These are phyloP conservation scores for Testicularia cyperi DNA, from an alignment of 1,284 basidiomycete species.

Conservation along the genomic window DNA sequence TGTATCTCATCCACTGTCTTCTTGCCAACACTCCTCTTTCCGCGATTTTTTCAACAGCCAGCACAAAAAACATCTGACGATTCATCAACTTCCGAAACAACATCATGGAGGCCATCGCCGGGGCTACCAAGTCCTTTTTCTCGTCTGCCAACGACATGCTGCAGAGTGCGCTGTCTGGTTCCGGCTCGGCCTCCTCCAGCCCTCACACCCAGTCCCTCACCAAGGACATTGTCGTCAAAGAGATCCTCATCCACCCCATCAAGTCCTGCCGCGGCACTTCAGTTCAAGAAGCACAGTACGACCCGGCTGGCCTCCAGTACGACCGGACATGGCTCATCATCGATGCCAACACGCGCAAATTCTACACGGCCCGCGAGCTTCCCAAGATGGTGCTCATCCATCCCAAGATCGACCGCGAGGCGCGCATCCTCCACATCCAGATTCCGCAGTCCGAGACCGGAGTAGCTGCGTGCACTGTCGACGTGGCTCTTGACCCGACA, in stretches of 20 bases:
- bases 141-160: conserved; percentile 32
- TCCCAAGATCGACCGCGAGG: conserved; percentile 29
- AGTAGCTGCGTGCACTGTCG: conserved; percentile 12
- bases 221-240: conserved; percentile 26
- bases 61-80: background rate
- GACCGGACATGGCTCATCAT: conserved; percentile 56
- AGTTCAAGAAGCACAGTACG: conserved; percentile 35
- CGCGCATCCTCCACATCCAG: conserved; percentile 34
- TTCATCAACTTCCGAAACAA: background rate
- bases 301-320: conserved; percentile 42
- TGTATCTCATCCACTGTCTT: too few relatives aligned
- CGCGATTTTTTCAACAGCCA: too few relatives aligned
- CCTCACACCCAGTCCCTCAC: conserved; percentile 27
- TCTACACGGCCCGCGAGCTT: conserved; percentile 51
- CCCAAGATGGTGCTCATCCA: conserved; percentile 53
- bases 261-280: conserved; percentile 51
- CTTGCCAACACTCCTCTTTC: too few relatives aligned
- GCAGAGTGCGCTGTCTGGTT: conserved; percentile 28
- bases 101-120: conserved; percentile 31
- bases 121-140: conserved; percentile 16
- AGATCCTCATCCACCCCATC: conserved; percentile 52
- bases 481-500: conserved; percentile 34
- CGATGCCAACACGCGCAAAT: conserved; percentile 36
- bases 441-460: conserved; percentile 42
- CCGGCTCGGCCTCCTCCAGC: conserved; percentile 9